Evolutionary conservation across 2,329 filamentous ascomycete genomes (phyloP).

Genomic region (Ceratocystis harringtonii): DNA sequence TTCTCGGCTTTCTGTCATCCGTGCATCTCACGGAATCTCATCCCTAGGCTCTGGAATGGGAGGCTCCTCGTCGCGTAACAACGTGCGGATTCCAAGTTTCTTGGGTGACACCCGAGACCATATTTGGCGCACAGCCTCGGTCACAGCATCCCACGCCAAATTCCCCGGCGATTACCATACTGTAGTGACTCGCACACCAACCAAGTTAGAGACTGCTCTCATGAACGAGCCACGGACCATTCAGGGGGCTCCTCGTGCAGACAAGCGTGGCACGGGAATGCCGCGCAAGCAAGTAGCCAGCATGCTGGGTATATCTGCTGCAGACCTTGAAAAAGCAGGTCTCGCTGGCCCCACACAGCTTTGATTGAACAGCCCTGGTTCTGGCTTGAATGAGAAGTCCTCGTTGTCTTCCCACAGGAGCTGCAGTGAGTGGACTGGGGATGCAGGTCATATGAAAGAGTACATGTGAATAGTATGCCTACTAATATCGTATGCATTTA

Average conservation of each 20-base stretch:
- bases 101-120: conserved; percentile 61
- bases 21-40: conserved; percentile 33
- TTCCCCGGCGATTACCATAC: conserved; percentile 48
- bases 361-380: conserved; percentile 5
- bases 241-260: conserved; percentile 62
- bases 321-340: conserved; percentile 19
- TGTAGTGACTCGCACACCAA: conserved; percentile 52
- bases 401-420: background rate
- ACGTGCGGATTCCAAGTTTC: conserved; percentile 39
- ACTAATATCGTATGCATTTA: background rate
- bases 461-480: background rate
- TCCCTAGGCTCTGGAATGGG: conserved; percentile 21
- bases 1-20: conserved; percentile 44
- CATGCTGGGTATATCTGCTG: conserved; percentile 31
- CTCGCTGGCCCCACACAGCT: conserved; percentile 5
- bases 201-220: conserved; percentile 66
- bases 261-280: conserved; percentile 36
- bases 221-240: conserved; percentile 90
- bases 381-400: background rate
- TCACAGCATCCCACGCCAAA: conserved; percentile 44
- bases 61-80: conserved; percentile 20
- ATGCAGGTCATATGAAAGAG: no score
- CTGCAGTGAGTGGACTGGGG: background rate
- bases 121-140: conserved; percentile 57
- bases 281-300: conserved; percentile 41